A percentile compares a stretch with the other conserved stretches of the same genome.
phyloP scores from a whole-genome alignment of 345 rosid species.

The Capsella bursapastoris region DNA sequence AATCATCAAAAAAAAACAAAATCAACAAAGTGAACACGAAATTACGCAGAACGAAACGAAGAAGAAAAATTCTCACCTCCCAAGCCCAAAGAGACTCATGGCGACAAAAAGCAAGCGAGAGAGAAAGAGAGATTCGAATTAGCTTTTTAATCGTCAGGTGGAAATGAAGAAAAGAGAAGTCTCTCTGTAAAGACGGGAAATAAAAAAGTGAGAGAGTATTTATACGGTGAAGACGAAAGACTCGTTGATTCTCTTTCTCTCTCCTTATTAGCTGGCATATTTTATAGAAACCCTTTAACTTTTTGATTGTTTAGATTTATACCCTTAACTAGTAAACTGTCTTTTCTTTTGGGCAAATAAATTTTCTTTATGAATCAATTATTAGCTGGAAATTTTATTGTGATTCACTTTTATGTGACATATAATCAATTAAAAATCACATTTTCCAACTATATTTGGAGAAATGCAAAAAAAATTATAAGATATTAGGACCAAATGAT shows the following conservation, averaged over 20 bases:
- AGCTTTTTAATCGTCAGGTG: slow-evolving; percentile 16
- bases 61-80: slow-evolving; percentile 30
- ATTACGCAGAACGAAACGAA: neutral
- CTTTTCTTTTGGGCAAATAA: no score
- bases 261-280: slow-evolving; percentile 42
- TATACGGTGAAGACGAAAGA: slow-evolving; percentile 32
- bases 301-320: neutral
- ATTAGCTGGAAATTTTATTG: neutral
- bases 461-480: no score
- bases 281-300: slow-evolving; percentile 4
- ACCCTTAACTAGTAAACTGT: neutral
- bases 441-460: no score
- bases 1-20: neutral
- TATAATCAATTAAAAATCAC: no score
- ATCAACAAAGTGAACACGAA: neutral
- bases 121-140: slow-evolving; percentile 24
- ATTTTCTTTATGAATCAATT: neutral
- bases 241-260: slow-evolving; percentile 30
- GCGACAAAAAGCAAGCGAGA: slow-evolving; percentile 22
- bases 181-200: slow-evolving; percentile 14
- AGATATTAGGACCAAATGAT: no score
- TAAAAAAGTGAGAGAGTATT: slow-evolving; percentile 29
- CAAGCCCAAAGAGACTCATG: slow-evolving; percentile 42
- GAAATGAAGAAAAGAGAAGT: slow-evolving; percentile 21
- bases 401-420: neutral